Evolutionary conservation across 1,284 basidiomycete species (phyloP).

Genomic region (Moniliella sp.): DNA sequence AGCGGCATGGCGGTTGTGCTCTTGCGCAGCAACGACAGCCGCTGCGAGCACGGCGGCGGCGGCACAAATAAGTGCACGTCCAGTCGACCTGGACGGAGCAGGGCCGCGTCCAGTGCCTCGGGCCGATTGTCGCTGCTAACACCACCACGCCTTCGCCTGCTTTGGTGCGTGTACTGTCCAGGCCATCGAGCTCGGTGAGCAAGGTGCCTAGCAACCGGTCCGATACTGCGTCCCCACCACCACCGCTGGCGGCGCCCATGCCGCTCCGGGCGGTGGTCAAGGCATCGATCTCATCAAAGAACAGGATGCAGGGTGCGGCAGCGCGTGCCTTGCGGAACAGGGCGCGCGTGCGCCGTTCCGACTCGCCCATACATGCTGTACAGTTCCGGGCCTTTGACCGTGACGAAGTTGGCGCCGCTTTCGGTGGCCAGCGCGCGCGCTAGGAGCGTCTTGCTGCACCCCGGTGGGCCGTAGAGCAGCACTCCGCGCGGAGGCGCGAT

Average conservation of each 20-base stretch:
- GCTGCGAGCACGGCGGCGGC: slow-evolving; percentile 56
- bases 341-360: slow-evolving; percentile 76
- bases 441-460: slow-evolving; percentile 86
- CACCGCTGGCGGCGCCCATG: slow-evolving; percentile 18
- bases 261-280: slow-evolving; percentile 51
- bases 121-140: slow-evolving; percentile 91
- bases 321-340: slow-evolving; percentile 84
- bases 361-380: slow-evolving; percentile 93
- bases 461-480: slow-evolving; percentile 82
- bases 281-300: slow-evolving; percentile 95
- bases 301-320: slow-evolving; percentile 78
- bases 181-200: slow-evolving; percentile 88
- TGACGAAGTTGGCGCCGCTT: slow-evolving; percentile 83
- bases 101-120: slow-evolving; percentile 77
- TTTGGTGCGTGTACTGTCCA: slow-evolving; percentile 72
- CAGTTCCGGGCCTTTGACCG: slow-evolving; percentile 94
- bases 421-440: slow-evolving; percentile 83
- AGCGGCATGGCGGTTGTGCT: slow-evolving; percentile 59
- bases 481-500: slow-evolving; percentile 72
- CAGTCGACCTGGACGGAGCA: slow-evolving; percentile 83
- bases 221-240: no score
- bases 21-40: slow-evolving; percentile 65
- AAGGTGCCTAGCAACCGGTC: slow-evolving; percentile 79
- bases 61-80: slow-evolving; percentile 86
- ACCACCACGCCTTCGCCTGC: slow-evolving; percentile 87